Evolutionary conservation across 805 yeast genomes (phyloP).

Genomic region (Kodamaea lidongshanica): DNA sequence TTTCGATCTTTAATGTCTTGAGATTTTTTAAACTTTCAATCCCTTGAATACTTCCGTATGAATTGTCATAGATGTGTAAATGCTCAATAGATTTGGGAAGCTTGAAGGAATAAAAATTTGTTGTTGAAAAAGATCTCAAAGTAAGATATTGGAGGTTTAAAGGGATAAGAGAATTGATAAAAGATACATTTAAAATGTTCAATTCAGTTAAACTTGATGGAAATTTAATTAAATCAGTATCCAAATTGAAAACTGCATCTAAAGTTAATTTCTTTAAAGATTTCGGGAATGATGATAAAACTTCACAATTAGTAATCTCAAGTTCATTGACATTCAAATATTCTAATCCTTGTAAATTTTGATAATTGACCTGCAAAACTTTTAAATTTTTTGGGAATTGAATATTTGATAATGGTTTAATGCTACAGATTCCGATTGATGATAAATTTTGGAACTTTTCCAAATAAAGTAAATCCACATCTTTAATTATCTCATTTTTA

Average conservation of each 20-base stretch:
- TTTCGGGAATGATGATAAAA: background rate
- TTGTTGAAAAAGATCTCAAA: too few relatives aligned
- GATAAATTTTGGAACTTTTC: constrained; percentile 1
- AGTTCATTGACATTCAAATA: background rate
- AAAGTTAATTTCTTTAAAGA: constrained; percentile 1
- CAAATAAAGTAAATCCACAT: background rate
- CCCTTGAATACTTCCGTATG: too few relatives aligned
- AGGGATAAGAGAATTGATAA: too few relatives aligned
- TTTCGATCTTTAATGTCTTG: constrained; percentile 1
- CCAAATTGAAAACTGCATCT: constrained; percentile 1
- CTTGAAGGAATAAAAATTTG: too few relatives aligned
- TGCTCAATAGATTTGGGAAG: too few relatives aligned
- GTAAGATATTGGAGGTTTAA: too few relatives aligned
- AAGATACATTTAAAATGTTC: too few relatives aligned
- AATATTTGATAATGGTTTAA: constrained; percentile 1
- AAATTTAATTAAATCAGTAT: too few relatives aligned
- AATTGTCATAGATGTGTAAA: too few relatives aligned
- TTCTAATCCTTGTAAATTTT: background rate
- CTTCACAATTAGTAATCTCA: background rate
- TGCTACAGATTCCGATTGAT: background rate
- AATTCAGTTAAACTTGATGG: too few relatives aligned
- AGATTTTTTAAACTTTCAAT: too few relatives aligned
- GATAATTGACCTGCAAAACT: background rate
- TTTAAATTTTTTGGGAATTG: constrained; percentile 1
- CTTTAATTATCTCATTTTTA: background rate